Evolutionary conservation across 805 yeast genomes (phyloP).

Genomic region (Candida ipomoeae): DNA sequence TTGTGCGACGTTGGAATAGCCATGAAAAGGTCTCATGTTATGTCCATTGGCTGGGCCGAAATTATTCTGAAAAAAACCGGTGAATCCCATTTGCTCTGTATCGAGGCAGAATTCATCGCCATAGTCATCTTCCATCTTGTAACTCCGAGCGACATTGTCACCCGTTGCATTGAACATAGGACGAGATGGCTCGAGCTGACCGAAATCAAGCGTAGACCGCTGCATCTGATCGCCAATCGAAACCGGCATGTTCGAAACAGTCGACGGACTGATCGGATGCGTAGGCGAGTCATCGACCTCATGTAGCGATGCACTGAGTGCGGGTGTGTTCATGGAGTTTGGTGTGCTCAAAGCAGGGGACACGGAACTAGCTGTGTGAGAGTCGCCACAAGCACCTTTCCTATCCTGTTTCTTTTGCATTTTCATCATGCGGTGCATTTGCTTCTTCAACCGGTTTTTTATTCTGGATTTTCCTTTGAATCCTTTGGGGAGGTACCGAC

Average conservation of each 20-base stretch:
- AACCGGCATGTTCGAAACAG: not conserved
- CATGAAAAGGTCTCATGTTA: not conserved
- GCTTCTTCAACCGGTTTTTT: slow-evolving; percentile 39
- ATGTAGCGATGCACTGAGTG: slow-evolving; percentile 13
- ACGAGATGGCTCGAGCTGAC: not conserved
- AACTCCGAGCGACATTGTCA: not conserved
- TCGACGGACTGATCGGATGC: slow-evolving; percentile 11
- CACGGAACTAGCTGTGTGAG: not conserved
- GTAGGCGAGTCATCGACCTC: slow-evolving; percentile 17
- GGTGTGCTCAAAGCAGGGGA: slow-evolving; percentile 19
- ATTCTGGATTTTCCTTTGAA: slow-evolving; percentile 43
- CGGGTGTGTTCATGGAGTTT: slow-evolving; percentile 15
- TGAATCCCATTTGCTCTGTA: slow-evolving; percentile 34
- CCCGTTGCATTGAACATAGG: not conserved
- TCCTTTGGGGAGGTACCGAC: slow-evolving; percentile 42
- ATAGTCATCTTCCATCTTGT: slow-evolving; percentile 25
- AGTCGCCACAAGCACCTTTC: not conserved
- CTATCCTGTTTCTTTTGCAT: slow-evolving; percentile 12
- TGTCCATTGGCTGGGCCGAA: slow-evolving; percentile 1
- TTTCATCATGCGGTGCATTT: slow-evolving; percentile 24
- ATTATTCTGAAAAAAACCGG: not conserved
- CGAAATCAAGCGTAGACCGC: not conserved
- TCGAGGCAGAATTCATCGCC: slow-evolving; percentile 44
- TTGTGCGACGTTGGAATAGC: slow-evolving; percentile 1
- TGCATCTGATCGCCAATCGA: not conserved